Conservation (phyloP, 352 stramenopile species). For the Phytopythium kandeliae region DNA sequence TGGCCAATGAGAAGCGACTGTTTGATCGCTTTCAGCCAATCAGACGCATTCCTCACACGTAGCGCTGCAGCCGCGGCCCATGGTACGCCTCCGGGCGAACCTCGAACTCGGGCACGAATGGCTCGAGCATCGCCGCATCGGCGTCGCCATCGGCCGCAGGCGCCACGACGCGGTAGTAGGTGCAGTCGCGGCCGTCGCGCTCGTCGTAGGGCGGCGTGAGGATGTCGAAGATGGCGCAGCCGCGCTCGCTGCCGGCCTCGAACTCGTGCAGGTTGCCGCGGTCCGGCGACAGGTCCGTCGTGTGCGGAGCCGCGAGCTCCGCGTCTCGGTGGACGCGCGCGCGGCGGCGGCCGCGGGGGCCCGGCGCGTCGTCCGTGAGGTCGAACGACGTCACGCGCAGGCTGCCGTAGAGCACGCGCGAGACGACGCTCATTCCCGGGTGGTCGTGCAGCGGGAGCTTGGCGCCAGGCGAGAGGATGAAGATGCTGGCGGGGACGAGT, state of each 20-base stretch:
- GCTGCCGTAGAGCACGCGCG: constrained; percentile 69
- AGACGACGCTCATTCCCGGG: constrained; percentile 81
- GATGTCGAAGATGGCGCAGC: constrained; percentile 84
- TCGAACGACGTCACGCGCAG: constrained; percentile 65
- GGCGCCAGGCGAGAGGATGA: constrained; percentile 67
- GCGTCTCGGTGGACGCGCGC: no score
- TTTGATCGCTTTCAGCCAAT: no score
- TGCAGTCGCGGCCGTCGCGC: constrained; percentile 58
- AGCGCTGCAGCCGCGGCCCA: constrained; percentile 31
- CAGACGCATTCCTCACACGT: constrained; percentile 4
- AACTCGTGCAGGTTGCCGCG: constrained; percentile 78
- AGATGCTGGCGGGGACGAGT: constrained; percentile 49
- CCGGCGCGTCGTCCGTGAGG: constrained; percentile 29
- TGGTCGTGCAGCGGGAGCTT: constrained; percentile 80
- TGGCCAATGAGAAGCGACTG: no score
- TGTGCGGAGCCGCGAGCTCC: constrained; percentile 45
- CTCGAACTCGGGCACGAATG: constrained; percentile 47
- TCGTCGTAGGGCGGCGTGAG: constrained; percentile 79
- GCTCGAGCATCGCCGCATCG: constrained; percentile 26
- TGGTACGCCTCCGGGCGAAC: constrained; percentile 42
- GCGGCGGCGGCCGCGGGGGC: no score
- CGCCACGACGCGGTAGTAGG: constrained; percentile 56
- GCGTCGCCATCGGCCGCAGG: constrained; percentile 9
- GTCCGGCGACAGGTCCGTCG: constrained; percentile 63
- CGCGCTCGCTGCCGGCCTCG: constrained; percentile 53